Base-by-base conservation (phyloP, 345 rosid genomes). In the Populus ilicifolia region DNA sequence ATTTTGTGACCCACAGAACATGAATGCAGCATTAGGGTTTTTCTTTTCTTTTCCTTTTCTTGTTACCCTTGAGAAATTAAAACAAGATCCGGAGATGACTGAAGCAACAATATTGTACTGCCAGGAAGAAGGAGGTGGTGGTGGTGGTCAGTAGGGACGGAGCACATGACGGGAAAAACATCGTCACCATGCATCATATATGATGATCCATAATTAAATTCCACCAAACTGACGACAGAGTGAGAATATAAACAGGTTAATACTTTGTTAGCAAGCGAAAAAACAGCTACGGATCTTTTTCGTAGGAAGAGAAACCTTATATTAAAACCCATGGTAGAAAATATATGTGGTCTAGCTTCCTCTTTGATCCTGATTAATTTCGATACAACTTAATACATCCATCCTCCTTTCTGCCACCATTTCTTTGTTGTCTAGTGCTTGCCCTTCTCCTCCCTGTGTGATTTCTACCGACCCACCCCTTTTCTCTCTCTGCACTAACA, bases 261-360 rank as follows among this genome's bases (percentile, higher is more conserved):
- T 59, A 23, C 10, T 35, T 59, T 8, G 1, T 38, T 16, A 46
- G 67, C 50, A 75, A 38, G 59, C 80, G 8, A 20, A 72, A 79
- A 77, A 81, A 77, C 68, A 80, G 77, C 36, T 14, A 30, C 54
- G 82, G 75, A 81, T 87, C 83, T 78, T 80, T 89, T 88, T 90
- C 92, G 90, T 89, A 89, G 73, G 84, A 82, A 80, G 89, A 75
- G 87, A 88, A 83, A 80, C 89, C 86, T 85, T 78, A 80, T 82
- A 82, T 85, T 75, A 36, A 79, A 77, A 67, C 88, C 82, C 41
- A 77, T 84, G 78, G 38, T 62, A 25, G 83, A 76, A 84, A 82
- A 65, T 64, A 21, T 75, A 11, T 18, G n/a, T 48, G 10, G 20
- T 1, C 6, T 38, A 8, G 33, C 23, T 48, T 62, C n/a, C 36